Base-by-base conservation (phyloP, 2,329 filamentous ascomycete species). In the Colletotrichum chrysophilum region DNA sequence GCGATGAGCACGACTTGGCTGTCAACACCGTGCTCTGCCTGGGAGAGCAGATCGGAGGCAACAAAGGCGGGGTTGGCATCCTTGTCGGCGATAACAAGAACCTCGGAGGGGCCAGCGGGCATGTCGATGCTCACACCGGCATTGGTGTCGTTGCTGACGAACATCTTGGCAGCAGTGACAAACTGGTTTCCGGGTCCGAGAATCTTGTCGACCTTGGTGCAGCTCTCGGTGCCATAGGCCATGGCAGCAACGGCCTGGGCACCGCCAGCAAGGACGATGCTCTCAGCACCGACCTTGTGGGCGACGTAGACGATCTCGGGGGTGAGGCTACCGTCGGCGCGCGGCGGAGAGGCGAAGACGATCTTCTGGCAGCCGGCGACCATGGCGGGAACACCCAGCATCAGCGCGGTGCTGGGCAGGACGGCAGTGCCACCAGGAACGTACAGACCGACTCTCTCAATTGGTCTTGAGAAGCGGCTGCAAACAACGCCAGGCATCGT, bases 151-250 rank as follows among this genome's bases (percentile, higher is more conserved):
- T 99, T 99, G 85, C 94, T 95, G 58, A 99, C 97, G 80, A 96
- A 91, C 97, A 99, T 99, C 91, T 99, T 99, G 68, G 95, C 97
- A 1, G 97, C 97, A 0, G 97, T 99, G 55, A 99, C 97, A 82
- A 98, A 99, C 85, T 98, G 97, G 86, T 99, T 99, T 43, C 97
- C 97, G 4, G 97, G 97, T 1, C 97, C 97, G 14, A 98, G 92
- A 80, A 99, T 98, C 91, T 99, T 99, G 89, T 99, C 97, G 9
- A 99, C 97, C 88, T 99, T 99, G 84, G 89, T 95, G 66, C 99
- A 92, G 80, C 93, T 96, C 85, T 98, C 94, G 1, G 97, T 99
- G 64, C 97, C 97, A 86, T 99, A 99, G 3, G 97, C 97, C 93
- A 99, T 94, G 64, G 97, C 97, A 24, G 96, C 97, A 48, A 99